Conservation (phyloP, 2,329 filamentous ascomycete genomes). For the Verticillium albo-atrum region DNA sequence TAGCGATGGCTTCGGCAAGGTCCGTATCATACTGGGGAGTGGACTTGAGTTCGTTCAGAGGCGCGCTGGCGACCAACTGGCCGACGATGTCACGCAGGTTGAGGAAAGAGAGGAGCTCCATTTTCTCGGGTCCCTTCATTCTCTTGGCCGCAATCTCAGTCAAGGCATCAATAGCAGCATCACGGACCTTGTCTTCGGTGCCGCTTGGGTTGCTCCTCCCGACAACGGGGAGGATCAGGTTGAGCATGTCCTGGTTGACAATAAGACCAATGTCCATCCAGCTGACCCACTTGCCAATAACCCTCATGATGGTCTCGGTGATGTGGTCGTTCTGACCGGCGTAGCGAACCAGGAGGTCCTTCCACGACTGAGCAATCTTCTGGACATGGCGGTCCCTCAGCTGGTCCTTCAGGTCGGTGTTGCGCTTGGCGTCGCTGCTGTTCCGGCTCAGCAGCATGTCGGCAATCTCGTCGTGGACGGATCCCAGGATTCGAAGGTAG, state of each 20-base stretch:
- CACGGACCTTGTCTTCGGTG: constrained; percentile 73
- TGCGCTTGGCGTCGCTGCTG: constrained; percentile 74
- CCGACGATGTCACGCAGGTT: constrained; percentile 81
- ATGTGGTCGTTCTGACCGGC: constrained; percentile 64
- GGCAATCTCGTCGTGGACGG: constrained; percentile 95
- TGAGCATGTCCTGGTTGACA: constrained; percentile 84
- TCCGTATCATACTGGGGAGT: constrained; percentile 92
- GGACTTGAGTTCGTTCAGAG: constrained; percentile 71
- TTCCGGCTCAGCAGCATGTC: constrained; percentile 82
- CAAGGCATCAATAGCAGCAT: constrained; percentile 90
- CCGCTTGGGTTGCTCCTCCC: constrained; percentile 63
- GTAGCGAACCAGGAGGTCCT: constrained; percentile 81
- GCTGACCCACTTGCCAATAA: constrained; percentile 96
- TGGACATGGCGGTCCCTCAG: constrained; percentile 82
- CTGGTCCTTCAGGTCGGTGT: constrained; percentile 86
- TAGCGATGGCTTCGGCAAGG: constrained; percentile 89
- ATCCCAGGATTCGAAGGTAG: constrained; percentile 82
- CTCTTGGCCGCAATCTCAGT: constrained; percentile 97
- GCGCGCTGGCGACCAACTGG: constrained; percentile 79
- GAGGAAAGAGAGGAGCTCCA: constrained; percentile 87
- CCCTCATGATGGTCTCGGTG: constrained; percentile 82
- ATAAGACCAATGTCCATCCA: constrained; percentile 97
- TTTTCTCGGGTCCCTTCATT: constrained; percentile 92
- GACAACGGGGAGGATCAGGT: constrained; percentile 78
- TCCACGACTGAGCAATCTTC: constrained; percentile 87